Evolutionary conservation across 78 protist species (phyloP).

Genomic region (Chrysochromulina parva): DNA sequence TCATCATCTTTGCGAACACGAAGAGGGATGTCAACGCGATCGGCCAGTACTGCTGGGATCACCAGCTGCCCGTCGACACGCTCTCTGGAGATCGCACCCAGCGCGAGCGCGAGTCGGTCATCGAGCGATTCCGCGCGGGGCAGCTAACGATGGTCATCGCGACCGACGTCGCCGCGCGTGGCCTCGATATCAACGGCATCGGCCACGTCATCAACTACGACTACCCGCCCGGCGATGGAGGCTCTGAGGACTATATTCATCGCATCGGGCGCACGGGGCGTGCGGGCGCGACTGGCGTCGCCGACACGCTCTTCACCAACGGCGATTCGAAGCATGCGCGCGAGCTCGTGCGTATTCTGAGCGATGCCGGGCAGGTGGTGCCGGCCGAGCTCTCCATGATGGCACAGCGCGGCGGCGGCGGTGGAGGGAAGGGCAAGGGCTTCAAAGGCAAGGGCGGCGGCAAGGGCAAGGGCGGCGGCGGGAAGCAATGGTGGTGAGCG

Average conservation of each 20-base stretch:
- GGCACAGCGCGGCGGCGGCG: neutral
- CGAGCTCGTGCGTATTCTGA: neutral
- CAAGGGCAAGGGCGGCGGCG: too few relatives aligned
- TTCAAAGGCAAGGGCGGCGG: too few relatives aligned
- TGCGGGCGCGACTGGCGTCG: neutral
- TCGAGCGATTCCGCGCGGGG: neutral
- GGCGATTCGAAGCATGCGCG: neutral
- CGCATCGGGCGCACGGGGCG: slow-evolving; percentile 62
- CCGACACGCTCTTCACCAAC: neutral
- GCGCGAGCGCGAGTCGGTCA: slow-evolving; percentile 39
- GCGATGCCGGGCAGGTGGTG: neutral
- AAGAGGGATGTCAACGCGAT: neutral
- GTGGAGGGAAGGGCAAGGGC: neutral
- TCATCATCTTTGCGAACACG: slow-evolving; percentile 42
- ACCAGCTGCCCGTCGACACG: neutral
- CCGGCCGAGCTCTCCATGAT: neutral
- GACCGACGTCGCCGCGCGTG: slow-evolving; percentile 82
- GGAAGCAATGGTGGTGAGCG: too few relatives aligned
- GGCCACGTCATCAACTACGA: slow-evolving; percentile 62
- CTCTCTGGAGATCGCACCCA: slow-evolving; percentile 64
- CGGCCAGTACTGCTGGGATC: too few relatives aligned
- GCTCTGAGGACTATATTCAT: slow-evolving; percentile 47
- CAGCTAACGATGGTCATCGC: slow-evolving; percentile 57
- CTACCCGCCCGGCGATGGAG: neutral
- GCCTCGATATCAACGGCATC: slow-evolving; percentile 77